These are phyloP conservation scores for Tuber umbilicatum DNA, from an alignment of 495 filamentous ascomycete genomes.

Conservation along the genomic window DNA sequence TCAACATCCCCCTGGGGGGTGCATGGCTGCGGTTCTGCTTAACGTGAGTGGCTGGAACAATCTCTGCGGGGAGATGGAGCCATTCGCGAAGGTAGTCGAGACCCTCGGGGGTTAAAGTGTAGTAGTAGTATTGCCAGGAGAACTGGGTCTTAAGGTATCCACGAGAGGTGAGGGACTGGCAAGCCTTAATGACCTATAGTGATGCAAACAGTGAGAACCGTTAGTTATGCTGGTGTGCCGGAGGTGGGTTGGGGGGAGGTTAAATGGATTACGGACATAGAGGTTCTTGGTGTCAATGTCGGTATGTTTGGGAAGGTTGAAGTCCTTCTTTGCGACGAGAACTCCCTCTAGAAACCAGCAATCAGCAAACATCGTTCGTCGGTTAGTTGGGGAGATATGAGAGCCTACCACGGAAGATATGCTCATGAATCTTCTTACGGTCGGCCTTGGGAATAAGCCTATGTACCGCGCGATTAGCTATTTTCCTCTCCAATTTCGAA, in stretches of 20 bases:
- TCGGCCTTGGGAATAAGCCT: slow-evolving; percentile 99
- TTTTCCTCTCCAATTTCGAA: not conserved
- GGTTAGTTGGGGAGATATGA: slow-evolving; percentile 18
- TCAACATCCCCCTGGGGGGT: slow-evolving; percentile 96
- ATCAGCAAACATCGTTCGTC: slow-evolving; percentile 14
- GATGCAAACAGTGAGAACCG: not conserved
- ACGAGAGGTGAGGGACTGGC: slow-evolving; percentile 93
- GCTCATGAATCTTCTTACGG: slow-evolving; percentile 99
- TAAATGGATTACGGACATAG: slow-evolving; percentile 48
- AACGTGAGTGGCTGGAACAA: slow-evolving; percentile 98
- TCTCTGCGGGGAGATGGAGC: slow-evolving; percentile 99
- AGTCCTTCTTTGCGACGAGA: slow-evolving; percentile 98
- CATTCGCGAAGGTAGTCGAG: slow-evolving; percentile 99
- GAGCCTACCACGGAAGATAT: slow-evolving; percentile 89
- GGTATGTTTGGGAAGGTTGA: slow-evolving; percentile 83
- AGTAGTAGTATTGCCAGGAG: slow-evolving; percentile 99
- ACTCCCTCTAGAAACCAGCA: slow-evolving; percentile 66
- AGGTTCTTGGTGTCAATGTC: slow-evolving; percentile 99
- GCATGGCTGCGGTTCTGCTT: slow-evolving; percentile 99
- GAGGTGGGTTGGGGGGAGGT: slow-evolving; percentile 11
- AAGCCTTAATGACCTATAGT: slow-evolving; percentile 82
- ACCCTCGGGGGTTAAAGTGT: slow-evolving; percentile 98
- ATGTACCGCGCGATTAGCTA: slow-evolving; percentile 22
- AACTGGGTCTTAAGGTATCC: slow-evolving; percentile 99
- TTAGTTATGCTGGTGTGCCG: slow-evolving; percentile 8